phyloP scores from a whole-genome alignment of 2,329 filamentous ascomycete species.

The Grosmannia penicillata region DNA sequence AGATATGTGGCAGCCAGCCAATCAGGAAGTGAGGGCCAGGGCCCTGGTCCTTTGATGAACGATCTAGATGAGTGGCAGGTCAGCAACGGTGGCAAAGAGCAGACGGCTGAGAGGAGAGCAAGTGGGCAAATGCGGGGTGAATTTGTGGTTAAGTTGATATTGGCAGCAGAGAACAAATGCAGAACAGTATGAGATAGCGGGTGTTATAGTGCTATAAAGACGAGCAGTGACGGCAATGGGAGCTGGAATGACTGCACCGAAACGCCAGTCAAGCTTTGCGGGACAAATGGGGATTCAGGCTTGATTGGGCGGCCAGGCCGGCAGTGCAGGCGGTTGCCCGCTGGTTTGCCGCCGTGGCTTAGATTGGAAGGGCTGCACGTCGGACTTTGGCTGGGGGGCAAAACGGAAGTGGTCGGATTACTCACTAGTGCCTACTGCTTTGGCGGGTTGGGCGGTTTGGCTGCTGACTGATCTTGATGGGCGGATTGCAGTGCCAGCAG shows the following conservation, averaged over 20 bases:
- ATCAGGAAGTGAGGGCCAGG: conserved; percentile 2
- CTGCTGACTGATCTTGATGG: conserved; percentile 2
- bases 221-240: too few relatives aligned
- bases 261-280: too few relatives aligned
- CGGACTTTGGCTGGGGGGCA: too few relatives aligned
- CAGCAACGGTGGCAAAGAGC: neutral
- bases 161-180: too few relatives aligned
- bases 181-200: too few relatives aligned
- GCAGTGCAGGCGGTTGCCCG: conserved; percentile 1
- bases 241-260: too few relatives aligned
- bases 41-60: neutral
- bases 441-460: neutral
- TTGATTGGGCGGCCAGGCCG: neutral
- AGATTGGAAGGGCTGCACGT: conserved; percentile 2
- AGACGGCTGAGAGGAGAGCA: neutral
- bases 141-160: too few relatives aligned
- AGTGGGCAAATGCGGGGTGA: too few relatives aligned
- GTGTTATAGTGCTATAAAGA: too few relatives aligned
- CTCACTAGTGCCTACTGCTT: neutral
- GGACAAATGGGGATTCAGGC: neutral
- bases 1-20: conserved; percentile 6
- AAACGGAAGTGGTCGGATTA: too few relatives aligned
- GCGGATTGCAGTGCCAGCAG: neutral
- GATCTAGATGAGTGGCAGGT: neutral
- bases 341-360: too few relatives aligned